phyloP scores from a whole-genome alignment of 495 filamentous ascomycete species.

The Aspergillus bertholletiae region DNA sequence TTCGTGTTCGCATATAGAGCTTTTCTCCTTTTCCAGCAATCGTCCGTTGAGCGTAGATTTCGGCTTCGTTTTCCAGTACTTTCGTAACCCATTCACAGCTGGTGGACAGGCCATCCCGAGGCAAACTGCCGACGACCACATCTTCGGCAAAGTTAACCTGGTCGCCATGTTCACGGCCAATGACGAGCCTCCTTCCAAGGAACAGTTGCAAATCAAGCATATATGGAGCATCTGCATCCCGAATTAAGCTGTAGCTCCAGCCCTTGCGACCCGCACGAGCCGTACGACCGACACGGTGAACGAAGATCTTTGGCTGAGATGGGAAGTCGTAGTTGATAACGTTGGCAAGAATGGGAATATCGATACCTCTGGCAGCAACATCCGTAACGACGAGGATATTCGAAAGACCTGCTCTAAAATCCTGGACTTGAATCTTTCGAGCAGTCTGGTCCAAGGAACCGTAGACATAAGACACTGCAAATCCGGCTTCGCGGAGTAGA shows the following conservation, averaged over 20 bases:
- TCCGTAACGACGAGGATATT: conserved; percentile 97
- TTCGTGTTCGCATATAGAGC: conserved; percentile 83
- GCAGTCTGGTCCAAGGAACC: conserved; percentile 92
- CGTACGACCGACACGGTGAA: conserved; percentile 94
- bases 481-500: conserved; percentile 70
- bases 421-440: conserved; percentile 82
- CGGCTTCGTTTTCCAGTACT: conserved; percentile 66
- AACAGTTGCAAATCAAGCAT: conserved; percentile 95
- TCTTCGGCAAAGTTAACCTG: conserved; percentile 70
- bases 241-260: conserved; percentile 91
- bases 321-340: conserved; percentile 99
- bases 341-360: conserved; percentile 93
- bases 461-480: conserved; percentile 87
- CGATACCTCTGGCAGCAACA: conserved; percentile 93
- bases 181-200: conserved; percentile 71
- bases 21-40: conserved; percentile 90
- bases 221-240: conserved; percentile 82
- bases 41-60: conserved; percentile 63
- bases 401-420: conserved; percentile 77
- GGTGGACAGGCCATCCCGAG: conserved; percentile 65
- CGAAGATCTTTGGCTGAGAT: conserved; percentile 91
- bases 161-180: conserved; percentile 54
- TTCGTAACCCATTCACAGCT: conserved; percentile 77
- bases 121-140: conserved; percentile 70
- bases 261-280: conserved; percentile 87